Conservation (phyloP, 768 basidiomycete species). For the Xerocomus brunneocitrinus region DNA sequence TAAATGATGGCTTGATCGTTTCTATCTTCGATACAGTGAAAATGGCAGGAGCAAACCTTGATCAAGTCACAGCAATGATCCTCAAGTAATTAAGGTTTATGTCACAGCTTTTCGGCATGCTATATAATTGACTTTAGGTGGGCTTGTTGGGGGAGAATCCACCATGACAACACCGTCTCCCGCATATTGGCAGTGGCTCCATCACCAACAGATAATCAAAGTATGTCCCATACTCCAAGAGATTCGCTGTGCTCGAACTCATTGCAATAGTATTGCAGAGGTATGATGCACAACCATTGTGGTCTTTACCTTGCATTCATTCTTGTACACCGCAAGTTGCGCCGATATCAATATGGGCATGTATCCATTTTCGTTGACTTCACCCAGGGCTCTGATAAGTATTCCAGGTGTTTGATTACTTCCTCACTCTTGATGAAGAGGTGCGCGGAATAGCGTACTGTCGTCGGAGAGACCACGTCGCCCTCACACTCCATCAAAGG, state of each 20-base stretch:
- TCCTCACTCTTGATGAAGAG: slow-evolving; percentile 12
- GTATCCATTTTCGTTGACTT: neutral
- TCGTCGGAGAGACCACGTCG: neutral
- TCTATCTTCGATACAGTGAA: no score
- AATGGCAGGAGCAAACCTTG: no score
- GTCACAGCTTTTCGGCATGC: no score
- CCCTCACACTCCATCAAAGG: neutral
- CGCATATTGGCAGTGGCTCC: neutral
- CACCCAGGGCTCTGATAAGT: neutral
- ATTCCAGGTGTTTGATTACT: slow-evolving; percentile 6
- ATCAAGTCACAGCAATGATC: no score
- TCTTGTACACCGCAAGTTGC: slow-evolving; percentile 3
- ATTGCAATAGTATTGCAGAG: neutral
- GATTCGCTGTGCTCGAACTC: neutral
- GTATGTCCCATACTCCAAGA: neutral
- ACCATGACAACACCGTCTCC: neutral
- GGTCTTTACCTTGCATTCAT: neutral
- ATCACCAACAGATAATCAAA: slow-evolving; percentile 8
- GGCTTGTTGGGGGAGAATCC: neutral
- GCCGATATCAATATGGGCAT: slow-evolving; percentile 10
- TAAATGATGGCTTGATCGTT: no score
- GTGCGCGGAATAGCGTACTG: neutral
- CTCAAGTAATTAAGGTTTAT: no score
- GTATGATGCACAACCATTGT: neutral
- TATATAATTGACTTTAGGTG: no score